Evolutionary conservation across 2,329 filamentous ascomycete genomes (phyloP), one percentile per base, ranked within the genome.

Genomic region (Penicillium sp.): DNA sequence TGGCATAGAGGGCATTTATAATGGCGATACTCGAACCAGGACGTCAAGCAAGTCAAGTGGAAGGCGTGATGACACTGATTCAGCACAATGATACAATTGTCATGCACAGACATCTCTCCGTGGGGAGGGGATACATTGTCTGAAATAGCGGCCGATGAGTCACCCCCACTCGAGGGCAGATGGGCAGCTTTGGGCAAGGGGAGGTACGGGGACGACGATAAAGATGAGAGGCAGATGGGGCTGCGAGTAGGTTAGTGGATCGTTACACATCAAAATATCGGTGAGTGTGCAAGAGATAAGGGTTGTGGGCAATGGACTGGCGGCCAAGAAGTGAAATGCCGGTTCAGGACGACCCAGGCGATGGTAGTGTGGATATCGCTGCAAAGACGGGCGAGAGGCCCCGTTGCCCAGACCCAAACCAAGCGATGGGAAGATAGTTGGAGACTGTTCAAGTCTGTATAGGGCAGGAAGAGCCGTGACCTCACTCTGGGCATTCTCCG

Each of bases 1-100:
- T 60, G 57, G 42, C 60, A 62, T 8, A 59, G 51, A 20, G 60
- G 60, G 39, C 60, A 62, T 11, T 43, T 52, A 36, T 59, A 60
- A 28, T 46, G 53, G 17, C 50, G 47, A 36, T 60, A 57, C 35
- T 57, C 44, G 39, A 59, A 57, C 58, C 57, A 63, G 25, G 57
- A 56, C 9, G 48, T 51, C 13, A 63, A 46, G 50, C 60, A 63
- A 2, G 41, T 28, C 2, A 50, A 31, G 27, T 63, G 60, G 21
- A 63, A 63, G 17, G 51, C 55, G 36, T 63, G 59, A 32, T 54
- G 51, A 36, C 60, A 62, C 23, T 48, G 49, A 15, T 49, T 60
- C 14, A 62, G 36, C n/a, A 62, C 45, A 21, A 59, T 34, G 7
- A 57, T 40, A n/a, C 41, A 39, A 16, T 41, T 41, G 41, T 41